These are phyloP conservation scores for Venturia pyrina DNA, from an alignment of 2,329 filamentous ascomycete species.

Conservation along the genomic window DNA sequence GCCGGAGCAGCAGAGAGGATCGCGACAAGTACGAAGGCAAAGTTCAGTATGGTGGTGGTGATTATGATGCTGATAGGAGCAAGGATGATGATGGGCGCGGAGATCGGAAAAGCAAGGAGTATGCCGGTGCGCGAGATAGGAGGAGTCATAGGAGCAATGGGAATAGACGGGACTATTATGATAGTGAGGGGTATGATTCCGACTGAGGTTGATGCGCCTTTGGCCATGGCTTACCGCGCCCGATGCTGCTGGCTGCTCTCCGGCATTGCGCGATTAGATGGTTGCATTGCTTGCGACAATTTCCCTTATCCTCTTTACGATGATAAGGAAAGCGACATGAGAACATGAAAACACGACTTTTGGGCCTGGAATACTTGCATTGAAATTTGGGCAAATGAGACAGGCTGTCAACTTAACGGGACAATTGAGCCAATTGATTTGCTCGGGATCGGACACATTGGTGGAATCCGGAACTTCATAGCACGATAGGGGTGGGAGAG, in stretches of 20 bases:
- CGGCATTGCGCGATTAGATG: background rate
- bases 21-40: slow-evolving; percentile 1
- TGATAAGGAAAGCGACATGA: background rate
- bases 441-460: too few relatives aligned
- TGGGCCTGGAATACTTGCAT: background rate
- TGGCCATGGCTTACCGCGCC: background rate
- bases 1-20: background rate
- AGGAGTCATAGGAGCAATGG: background rate
- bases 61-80: background rate
- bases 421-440: too few relatives aligned
- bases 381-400: background rate
- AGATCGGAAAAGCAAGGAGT: background rate
- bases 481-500: too few relatives aligned
- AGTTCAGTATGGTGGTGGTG: slow-evolving; percentile 1
- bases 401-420: too few relatives aligned
- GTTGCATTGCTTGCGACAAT: background rate
- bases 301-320: background rate
- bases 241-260: background rate
- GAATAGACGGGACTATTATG: slow-evolving; percentile 4
- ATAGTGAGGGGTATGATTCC: slow-evolving; percentile 5
- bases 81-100: background rate
- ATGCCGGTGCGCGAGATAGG: background rate
- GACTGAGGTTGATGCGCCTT: background rate
- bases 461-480: too few relatives aligned
- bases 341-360: background rate